Conservation (phyloP, 257 asterid genomes). For the Jaltomata sinuosa region DNA sequence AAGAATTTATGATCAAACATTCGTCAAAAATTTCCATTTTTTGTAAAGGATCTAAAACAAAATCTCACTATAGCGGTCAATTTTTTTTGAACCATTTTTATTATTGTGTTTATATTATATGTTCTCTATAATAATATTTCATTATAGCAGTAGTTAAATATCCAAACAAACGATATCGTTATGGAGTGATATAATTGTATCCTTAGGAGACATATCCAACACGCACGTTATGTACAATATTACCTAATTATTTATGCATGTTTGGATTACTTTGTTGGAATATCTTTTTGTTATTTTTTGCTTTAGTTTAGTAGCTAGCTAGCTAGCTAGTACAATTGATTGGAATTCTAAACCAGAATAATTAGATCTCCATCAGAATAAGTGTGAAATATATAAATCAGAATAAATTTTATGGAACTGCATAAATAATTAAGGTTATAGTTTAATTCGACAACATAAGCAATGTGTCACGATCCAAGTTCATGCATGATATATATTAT, state of each 20-base stretch:
- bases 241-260: not conserved
- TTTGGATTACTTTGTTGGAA: not conserved
- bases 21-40: not conserved
- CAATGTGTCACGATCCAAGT: not conserved
- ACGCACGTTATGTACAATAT: not conserved
- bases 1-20: not conserved
- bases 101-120: not conserved
- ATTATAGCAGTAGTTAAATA: not conserved
- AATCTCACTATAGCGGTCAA: not conserved
- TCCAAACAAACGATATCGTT: not conserved
- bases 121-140: not conserved
- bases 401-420: not conserved
- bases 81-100: not conserved
- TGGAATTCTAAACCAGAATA: not conserved
- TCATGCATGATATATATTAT: no score
- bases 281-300: not conserved
- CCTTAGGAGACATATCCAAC: not conserved
- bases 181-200: no score
- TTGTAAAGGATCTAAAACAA: not conserved
- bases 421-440: not conserved
- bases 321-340: not conserved
- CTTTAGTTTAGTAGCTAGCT: not conserved
- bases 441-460: not conserved
- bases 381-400: not conserved
- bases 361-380: not conserved